Percentiles rank a stretch among this genome's conserved stretches.
Conservation (phyloP, 352 stramenopile genomes). For the Phytophthora constricta region DNA sequence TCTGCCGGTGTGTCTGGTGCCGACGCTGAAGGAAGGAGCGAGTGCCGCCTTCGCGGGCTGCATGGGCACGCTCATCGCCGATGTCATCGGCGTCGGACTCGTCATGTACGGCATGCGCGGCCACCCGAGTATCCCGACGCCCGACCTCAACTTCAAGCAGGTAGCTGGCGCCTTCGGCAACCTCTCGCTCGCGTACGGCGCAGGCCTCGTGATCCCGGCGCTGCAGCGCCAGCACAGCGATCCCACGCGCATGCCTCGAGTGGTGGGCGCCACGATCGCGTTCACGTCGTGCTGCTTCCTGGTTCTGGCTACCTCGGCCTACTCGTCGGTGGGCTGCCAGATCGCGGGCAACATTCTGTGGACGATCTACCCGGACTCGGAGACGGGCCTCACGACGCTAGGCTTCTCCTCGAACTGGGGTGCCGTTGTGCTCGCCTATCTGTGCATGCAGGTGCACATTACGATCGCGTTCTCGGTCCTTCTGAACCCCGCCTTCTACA, state of each 20-base stretch:
- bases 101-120: constrained; percentile 46
- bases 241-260: constrained; percentile 52
- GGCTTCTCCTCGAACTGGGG: constrained; percentile 49
- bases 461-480: constrained; percentile 61
- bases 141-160: constrained; percentile 47
- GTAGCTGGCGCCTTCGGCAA: constrained; percentile 55
- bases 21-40: constrained; percentile 55
- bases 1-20: constrained; percentile 51
- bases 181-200: constrained; percentile 58
- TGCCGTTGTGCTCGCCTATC: constrained; percentile 47
- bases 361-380: constrained; percentile 41
- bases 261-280: constrained; percentile 46
- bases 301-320: constrained; percentile 39
- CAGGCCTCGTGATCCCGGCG: constrained; percentile 55
- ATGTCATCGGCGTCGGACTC: constrained; percentile 46
- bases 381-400: constrained; percentile 36
- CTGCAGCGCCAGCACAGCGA: constrained; percentile 59
- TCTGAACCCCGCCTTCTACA: constrained; percentile 57
- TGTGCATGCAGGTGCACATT: constrained; percentile 69
- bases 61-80: constrained; percentile 53
- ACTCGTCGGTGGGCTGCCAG: constrained; percentile 52
- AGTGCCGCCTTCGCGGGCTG: constrained; percentile 46
- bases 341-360: constrained; percentile 67
- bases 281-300: constrained; percentile 53
- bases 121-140: constrained; percentile 39